A percentile compares a stretch with the other conserved stretches of the same genome.
These are phyloP conservation scores for Tetrapisispora iriomotensis DNA, from an alignment of 805 yeast species.

Conservation along the genomic window DNA sequence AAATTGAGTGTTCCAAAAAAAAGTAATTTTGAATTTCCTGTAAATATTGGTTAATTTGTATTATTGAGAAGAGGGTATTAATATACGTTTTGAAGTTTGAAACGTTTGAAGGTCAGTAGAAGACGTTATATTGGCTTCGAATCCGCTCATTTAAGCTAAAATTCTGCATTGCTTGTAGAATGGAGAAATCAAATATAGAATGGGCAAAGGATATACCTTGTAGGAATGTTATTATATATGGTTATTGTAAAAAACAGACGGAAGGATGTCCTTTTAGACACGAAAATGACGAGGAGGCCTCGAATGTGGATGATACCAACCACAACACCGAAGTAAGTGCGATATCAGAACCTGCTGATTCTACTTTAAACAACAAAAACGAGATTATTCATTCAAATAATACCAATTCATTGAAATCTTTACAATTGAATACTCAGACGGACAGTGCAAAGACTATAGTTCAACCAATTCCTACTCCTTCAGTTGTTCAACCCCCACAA, in stretches of 20 bases:
- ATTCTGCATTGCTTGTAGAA: too few relatives aligned
- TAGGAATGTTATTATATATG: conserved; percentile 75
- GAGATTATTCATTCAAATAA: conserved; percentile 81
- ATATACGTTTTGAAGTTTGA: too few relatives aligned
- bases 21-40: too few relatives aligned
- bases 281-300: conserved; percentile 31
- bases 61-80: too few relatives aligned
- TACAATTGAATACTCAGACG: neutral
- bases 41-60: too few relatives aligned
- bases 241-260: conserved; percentile 77
- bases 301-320: conserved; percentile 20
- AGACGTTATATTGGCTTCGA: too few relatives aligned
- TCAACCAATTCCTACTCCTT: neutral
- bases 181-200: conserved; percentile 29
- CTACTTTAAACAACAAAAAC: conserved; percentile 73
- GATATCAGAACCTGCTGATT: conserved; percentile 71
- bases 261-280: conserved; percentile 82
- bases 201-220: conserved; percentile 72
- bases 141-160: too few relatives aligned
- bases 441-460: neutral
- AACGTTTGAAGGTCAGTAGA: too few relatives aligned
- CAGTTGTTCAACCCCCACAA: neutral
- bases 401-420: conserved; percentile 26
- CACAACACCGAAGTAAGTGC: conserved; percentile 54
- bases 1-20: too few relatives aligned